Evolutionary conservation across 78 protist species (phyloP).

Genomic region (Dictyostelium firmibasis): DNA sequence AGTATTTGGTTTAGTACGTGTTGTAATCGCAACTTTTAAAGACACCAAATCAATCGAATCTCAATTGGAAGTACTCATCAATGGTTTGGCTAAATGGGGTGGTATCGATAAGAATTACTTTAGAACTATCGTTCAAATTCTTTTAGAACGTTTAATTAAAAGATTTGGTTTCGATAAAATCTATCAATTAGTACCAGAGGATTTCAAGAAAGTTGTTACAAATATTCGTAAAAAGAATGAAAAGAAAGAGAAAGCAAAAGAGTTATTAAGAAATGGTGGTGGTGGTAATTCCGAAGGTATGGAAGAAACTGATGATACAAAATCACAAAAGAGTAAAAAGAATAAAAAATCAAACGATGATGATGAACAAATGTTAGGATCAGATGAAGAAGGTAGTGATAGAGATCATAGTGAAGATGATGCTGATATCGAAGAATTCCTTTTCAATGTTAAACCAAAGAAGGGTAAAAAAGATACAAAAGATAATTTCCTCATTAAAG

Average conservation of each 20-base stretch:
- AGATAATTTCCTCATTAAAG: slow-evolving; percentile 32
- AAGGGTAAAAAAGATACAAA: background rate
- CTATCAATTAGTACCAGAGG: slow-evolving; percentile 28
- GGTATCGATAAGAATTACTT: slow-evolving; percentile 55
- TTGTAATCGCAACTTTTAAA: slow-evolving; percentile 37
- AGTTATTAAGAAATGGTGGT: background rate
- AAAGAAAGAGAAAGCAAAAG: slow-evolving; percentile 31
- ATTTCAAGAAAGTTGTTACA: slow-evolving; percentile 27
- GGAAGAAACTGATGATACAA: background rate
- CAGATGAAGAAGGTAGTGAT: background rate
- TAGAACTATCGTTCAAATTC: slow-evolving; percentile 40
- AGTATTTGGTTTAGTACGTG: slow-evolving; percentile 58
- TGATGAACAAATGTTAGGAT: background rate
- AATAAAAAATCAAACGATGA: background rate
- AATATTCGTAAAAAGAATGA: slow-evolving; percentile 32
- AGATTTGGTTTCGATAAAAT: slow-evolving; percentile 31
- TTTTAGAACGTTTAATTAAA: slow-evolving; percentile 55
- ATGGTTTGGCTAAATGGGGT: slow-evolving; percentile 45
- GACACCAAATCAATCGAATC: slow-evolving; percentile 21
- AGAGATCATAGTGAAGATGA: slow-evolving; percentile 32
- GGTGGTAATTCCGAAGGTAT: background rate
- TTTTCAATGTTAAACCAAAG: slow-evolving; percentile 52
- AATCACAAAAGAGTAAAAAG: background rate
- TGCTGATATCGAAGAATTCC: slow-evolving; percentile 60
- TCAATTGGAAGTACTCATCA: slow-evolving; percentile 16